Evolutionary conservation across 106 monocot species (phyloP).

Genomic region (Posidonia australis): DNA sequence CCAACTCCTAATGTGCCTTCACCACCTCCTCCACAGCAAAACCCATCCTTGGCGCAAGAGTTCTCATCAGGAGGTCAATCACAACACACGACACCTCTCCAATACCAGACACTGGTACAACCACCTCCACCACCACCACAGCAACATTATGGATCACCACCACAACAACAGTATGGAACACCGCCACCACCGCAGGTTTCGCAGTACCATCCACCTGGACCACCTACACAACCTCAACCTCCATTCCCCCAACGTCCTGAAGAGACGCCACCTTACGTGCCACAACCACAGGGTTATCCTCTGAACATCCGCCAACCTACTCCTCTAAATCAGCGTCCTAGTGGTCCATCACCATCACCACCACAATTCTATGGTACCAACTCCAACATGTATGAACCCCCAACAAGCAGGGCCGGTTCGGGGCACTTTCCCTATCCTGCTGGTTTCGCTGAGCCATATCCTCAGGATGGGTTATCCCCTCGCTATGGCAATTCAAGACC

Average conservation of each 20-base stretch:
- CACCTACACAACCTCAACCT: slow-evolving; percentile 16
- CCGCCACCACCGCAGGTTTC: slow-evolving; percentile 17
- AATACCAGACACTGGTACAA: slow-evolving; percentile 15
- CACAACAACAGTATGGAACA: slow-evolving; percentile 7
- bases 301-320: slow-evolving; percentile 21
- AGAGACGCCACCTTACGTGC: slow-evolving; percentile 30
- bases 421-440: slow-evolving; percentile 25
- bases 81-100: slow-evolving; percentile 14
- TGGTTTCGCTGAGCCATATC: slow-evolving; percentile 38
- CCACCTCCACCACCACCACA: slow-evolving; percentile 31
- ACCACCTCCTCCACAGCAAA: slow-evolving; percentile 30
- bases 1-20: slow-evolving; percentile 24
- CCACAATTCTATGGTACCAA: slow-evolving; percentile 37
- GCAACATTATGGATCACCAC: slow-evolving; percentile 34
- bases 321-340: slow-evolving; percentile 18
- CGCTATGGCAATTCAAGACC: slow-evolving; percentile 35
- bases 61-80: slow-evolving; percentile 5
- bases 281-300: slow-evolving; percentile 33
- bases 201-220: slow-evolving; percentile 6
- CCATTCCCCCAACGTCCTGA: slow-evolving; percentile 29
- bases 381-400: slow-evolving; percentile 31
- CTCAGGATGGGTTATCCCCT: slow-evolving; percentile 41
- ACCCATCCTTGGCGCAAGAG: slow-evolving; percentile 13
- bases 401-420: slow-evolving; percentile 21
- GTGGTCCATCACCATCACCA: slow-evolving; percentile 15